Evolutionary conservation across 306 rosid species (phyloP).

Genomic region (Vigna trinervia): DNA sequence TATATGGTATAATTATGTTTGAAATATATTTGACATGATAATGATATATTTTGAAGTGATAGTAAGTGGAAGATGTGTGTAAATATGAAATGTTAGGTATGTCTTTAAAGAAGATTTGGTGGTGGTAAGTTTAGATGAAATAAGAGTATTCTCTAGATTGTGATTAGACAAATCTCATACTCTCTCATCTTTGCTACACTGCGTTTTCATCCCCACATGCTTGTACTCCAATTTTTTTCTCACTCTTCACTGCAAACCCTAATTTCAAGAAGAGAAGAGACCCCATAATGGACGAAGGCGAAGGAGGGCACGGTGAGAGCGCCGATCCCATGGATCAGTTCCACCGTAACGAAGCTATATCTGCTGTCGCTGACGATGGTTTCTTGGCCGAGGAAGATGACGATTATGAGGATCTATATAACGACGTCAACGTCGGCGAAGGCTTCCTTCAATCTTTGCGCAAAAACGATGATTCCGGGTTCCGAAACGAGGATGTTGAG

Average conservation of each 20-base stretch:
- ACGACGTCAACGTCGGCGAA: constrained; percentile 95
- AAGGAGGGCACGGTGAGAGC: constrained; percentile 68
- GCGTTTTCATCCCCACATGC: constrained; percentile 9
- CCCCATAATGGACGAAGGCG: constrained; percentile 63
- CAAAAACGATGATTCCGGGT: constrained; percentile 70
- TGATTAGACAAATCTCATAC: neutral
- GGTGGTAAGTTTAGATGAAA: neutral
- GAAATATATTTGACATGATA: too few relatives aligned
- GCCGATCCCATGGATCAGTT: constrained; percentile 85
- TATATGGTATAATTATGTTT: too few relatives aligned
- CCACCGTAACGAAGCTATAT: constrained; percentile 95
- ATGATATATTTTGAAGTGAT: too few relatives aligned
- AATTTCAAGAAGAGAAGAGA: constrained; percentile 8
- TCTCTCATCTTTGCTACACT: constrained; percentile 9
- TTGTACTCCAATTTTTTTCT: neutral
- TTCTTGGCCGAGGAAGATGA: constrained; percentile 89
- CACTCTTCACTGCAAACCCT: constrained; percentile 39
- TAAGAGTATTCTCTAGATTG: neutral
- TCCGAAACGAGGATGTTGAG: constrained; percentile 54
- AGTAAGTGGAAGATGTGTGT: too few relatives aligned
- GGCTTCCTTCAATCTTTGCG: constrained; percentile 88
- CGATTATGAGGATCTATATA: constrained; percentile 93
- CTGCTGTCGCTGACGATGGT: constrained; percentile 93
- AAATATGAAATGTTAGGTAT: neutral
- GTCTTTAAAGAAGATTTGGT: neutral